phyloP scores from a whole-genome alignment of 2,329 filamentous ascomycete genomes.

The Sporothrix brunneoviolacea region DNA sequence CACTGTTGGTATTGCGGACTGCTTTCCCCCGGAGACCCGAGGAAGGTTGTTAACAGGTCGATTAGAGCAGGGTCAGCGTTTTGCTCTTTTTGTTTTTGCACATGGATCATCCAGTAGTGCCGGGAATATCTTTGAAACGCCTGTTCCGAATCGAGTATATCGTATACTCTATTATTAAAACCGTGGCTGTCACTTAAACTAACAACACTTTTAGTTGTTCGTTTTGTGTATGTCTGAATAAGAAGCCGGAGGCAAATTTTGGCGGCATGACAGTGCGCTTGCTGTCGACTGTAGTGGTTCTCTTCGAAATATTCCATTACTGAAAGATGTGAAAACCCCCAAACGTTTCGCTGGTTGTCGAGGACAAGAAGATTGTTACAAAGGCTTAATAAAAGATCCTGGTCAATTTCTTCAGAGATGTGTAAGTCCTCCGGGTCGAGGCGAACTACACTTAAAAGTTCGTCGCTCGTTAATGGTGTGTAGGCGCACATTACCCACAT shows the following conservation, averaged over 20 bases:
- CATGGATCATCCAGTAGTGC: no score
- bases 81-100: no score
- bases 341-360: conserved; percentile 8
- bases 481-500: conserved; percentile 15
- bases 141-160: no score
- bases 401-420: neutral
- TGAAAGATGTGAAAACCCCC: conserved; percentile 17
- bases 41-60: no score
- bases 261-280: conserved; percentile 13
- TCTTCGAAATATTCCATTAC: conserved; percentile 18
- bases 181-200: no score
- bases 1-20: no score
- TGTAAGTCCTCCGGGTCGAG: neutral
- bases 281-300: conserved; percentile 8
- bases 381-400: conserved; percentile 3
- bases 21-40: no score
- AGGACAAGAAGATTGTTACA: conserved; percentile 17
- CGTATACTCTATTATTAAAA: no score
- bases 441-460: neutral
- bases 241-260: conserved; percentile 11
- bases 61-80: no score
- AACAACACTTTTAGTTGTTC: no score
- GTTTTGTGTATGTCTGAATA: no score
- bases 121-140: no score
- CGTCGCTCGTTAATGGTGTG: neutral